Percentiles rank a stretch among this genome's conserved stretches.
Evolutionary conservation across 2,329 filamentous ascomycete species (phyloP).

Genomic region (Cryphonectria japonica): DNA sequence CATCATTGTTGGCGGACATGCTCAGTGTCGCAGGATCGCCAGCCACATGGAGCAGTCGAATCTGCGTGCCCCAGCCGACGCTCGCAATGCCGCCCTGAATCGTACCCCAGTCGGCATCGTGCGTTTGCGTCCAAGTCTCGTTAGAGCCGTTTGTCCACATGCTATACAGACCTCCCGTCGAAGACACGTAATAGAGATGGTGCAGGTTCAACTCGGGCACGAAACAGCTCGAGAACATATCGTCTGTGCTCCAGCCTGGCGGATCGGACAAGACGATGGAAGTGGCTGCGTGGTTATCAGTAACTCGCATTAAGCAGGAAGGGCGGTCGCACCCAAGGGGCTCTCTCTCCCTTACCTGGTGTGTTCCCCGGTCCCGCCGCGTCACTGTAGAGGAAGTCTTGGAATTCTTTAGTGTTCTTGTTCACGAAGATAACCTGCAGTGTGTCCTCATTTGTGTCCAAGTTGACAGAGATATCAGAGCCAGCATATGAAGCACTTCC

Average conservation of each 20-base stretch:
- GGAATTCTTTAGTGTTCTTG: background rate
- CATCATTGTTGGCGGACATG: constrained; percentile 1
- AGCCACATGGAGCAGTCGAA: constrained; percentile 9
- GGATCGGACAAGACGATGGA: background rate
- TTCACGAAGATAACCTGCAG: background rate
- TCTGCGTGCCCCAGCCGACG: constrained; percentile 9
- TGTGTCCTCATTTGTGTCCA: background rate
- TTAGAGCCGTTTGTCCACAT: background rate
- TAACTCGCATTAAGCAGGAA: background rate
- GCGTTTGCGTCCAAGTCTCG: background rate
- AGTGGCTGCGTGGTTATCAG: background rate
- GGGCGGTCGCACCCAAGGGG: background rate
- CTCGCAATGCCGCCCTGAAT: background rate
- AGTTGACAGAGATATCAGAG: background rate
- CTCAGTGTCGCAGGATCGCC: background rate
- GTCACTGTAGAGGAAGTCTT: background rate
- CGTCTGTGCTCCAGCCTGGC: background rate
- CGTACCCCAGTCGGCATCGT: background rate
- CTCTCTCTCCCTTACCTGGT: background rate
- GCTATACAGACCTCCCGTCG: background rate
- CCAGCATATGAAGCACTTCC: background rate
- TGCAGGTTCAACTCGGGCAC: background rate
- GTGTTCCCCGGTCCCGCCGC: background rate
- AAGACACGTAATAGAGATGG: constrained; percentile 5
- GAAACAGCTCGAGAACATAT: background rate